Evolutionary conservation across 2,329 filamentous ascomycete species (phyloP).

Genomic region (Aspergillus sp.): DNA sequence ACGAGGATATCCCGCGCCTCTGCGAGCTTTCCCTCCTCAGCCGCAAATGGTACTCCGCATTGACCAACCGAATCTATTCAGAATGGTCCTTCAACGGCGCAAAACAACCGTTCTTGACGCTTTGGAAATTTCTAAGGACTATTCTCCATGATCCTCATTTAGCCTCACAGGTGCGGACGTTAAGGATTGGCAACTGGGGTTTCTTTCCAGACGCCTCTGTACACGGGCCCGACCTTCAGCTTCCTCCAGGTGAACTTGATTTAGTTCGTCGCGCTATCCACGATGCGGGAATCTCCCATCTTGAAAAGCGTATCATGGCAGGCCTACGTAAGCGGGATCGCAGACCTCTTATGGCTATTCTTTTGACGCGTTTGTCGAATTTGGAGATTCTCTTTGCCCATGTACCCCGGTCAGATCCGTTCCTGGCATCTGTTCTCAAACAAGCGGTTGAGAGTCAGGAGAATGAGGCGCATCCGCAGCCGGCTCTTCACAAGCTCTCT

Average conservation of each 20-base stretch:
- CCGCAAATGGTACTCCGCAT: not conserved
- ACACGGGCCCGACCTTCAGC: not conserved
- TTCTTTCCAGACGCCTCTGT: not conserved
- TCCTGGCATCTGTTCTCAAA: not conserved
- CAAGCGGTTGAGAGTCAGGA: not conserved
- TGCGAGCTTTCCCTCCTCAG: not conserved
- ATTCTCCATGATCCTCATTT: conserved; percentile 2
- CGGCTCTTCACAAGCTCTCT: not conserved
- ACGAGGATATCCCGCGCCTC: not conserved
- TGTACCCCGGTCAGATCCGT: not conserved
- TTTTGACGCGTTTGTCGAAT: not conserved
- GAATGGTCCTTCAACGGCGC: not conserved
- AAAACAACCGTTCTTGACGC: not conserved
- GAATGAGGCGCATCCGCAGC: not conserved
- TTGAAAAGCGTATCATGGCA: not conserved
- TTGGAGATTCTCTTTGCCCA: not conserved
- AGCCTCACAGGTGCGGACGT: conserved; percentile 2
- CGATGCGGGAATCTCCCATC: not conserved
- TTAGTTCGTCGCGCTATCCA: conserved; percentile 3
- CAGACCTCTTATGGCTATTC: not conserved
- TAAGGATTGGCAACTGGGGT: conserved; percentile 11
- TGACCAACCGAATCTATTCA: not conserved
- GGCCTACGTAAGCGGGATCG: not conserved
- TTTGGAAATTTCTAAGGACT: not conserved
- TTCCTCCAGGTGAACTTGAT: not conserved